A percentile compares a stretch with the other conserved stretches of the same genome.
phyloP scores from a whole-genome alignment of 2,329 filamentous ascomycete species.

The Zymoseptoria ardabiliae region DNA sequence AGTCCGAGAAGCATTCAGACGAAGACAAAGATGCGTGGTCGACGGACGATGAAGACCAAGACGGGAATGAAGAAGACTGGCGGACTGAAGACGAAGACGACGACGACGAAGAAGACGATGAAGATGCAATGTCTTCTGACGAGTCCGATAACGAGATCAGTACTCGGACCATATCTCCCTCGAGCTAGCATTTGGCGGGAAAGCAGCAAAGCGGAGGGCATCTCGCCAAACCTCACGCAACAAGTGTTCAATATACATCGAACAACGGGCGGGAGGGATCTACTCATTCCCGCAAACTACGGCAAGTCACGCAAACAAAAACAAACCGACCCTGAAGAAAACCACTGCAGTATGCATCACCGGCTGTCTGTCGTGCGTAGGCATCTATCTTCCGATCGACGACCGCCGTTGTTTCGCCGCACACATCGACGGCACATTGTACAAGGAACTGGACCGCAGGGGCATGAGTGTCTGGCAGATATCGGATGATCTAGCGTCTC shows the following conservation, averaged over 20 bases:
- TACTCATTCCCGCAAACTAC: neutral
- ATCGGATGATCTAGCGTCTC: neutral
- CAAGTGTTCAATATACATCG: neutral
- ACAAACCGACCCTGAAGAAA: neutral
- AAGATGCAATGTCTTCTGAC: too few species aligned
- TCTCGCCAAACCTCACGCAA: too few species aligned
- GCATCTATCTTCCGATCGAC: slow-evolving; percentile 2
- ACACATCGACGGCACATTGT: neutral
- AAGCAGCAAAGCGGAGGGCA: too few species aligned
- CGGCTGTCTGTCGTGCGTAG: slow-evolving; percentile 1
- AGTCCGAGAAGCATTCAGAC: too few species aligned
- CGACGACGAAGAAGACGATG: too few species aligned
- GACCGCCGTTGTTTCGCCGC: slow-evolving; percentile 2
- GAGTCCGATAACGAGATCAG: too few species aligned
- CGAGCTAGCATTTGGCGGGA: too few species aligned
- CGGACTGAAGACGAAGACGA: too few species aligned
- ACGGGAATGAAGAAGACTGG: too few species aligned
- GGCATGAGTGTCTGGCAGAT: neutral
- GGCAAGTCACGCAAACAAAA: neutral
- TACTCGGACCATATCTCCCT: too few species aligned
- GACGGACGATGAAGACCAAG: too few species aligned
- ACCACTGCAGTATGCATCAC: neutral
- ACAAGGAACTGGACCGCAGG: neutral
- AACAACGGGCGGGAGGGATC: neutral
- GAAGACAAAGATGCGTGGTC: too few species aligned